Base-by-base conservation (phyloP, 345 rosid species). In the Noccaea caerulescens region DNA sequence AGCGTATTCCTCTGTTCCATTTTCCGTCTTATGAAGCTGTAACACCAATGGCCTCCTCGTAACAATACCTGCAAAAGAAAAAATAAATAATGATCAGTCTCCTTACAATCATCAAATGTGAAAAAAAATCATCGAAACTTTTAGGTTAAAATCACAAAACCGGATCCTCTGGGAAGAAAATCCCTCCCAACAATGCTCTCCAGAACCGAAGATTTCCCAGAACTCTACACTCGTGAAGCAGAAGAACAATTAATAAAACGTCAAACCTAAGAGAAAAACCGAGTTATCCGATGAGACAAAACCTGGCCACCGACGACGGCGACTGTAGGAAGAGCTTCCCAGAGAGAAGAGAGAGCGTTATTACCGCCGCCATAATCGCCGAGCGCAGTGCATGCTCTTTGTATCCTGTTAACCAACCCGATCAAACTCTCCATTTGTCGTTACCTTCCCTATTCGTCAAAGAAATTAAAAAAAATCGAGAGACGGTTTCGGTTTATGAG, bases 121-220 rank as follows among this genome's bases (percentile, higher is more conserved):
- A 46, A 52, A n/a, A 3, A 27, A 27, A 27, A 27, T 27, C 3
- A 12, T 10, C 58, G 6, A 52, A 67, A 41, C 3, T 1, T 13
- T 6, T 49, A 27, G 12, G 23, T 34, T 67, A 11, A 30, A 6
- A 27, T 6, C 7, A 68, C 81, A 41, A 63, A 90, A 90, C 98
- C 97, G 1, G 98, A 93, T 85, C 97, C 98, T 84, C 98, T 82
- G 4, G 98, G 98, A 49, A 93, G 97, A 64, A 93, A 93, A 69
- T 93, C 98, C 25, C 96, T 82, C 33, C 98, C 98, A 1, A 93
- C 97, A 8, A 93, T 84, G 70, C 98, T 90, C 82, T 93, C 98
- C 12, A 93, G 82, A 10, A 93, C 98, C 1, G 98, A 93, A 37
- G 98, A 93, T 79, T 93, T 93, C 2, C 98, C 98, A 5, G 98